phyloP scores from a whole-genome alignment of 1,284 basidiomycete species.

The Cryptococcus hybrid region DNA sequence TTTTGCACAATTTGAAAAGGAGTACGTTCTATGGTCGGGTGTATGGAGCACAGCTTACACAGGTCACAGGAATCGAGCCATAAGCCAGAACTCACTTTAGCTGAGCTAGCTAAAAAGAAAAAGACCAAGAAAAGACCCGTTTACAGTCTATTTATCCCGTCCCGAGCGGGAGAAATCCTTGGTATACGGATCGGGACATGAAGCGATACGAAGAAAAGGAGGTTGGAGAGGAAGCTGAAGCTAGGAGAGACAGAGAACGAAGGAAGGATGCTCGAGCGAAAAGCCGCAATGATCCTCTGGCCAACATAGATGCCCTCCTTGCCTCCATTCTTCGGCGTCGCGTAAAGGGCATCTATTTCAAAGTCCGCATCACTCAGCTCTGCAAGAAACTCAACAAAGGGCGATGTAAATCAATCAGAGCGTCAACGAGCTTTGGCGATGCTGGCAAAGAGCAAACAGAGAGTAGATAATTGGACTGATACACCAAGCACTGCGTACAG shows the following conservation, averaged over 20 bases:
- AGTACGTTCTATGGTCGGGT: conserved; percentile 11
- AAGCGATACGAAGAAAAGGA: conserved; percentile 44
- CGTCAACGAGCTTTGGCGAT: conserved; percentile 46
- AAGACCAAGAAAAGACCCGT: conserved; percentile 45
- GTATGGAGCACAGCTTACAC: not conserved
- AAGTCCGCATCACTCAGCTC: conserved; percentile 6
- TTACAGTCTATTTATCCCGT: conserved; percentile 50
- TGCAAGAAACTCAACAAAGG: conserved; percentile 17
- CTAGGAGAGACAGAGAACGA: conserved; percentile 36
- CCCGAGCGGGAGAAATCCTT: conserved; percentile 50
- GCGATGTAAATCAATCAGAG: conserved; percentile 33
- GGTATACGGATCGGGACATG: conserved; percentile 48
- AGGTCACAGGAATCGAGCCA: not conserved
- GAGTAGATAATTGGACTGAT: conserved; percentile 22
- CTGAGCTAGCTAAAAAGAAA: conserved; percentile 35
- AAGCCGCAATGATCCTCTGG: conserved; percentile 41
- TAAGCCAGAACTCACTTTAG: conserved; percentile 24
- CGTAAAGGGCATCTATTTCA: not conserved
- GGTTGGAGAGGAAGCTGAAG: conserved; percentile 39
- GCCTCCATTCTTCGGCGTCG: conserved; percentile 1
- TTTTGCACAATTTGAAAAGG: conserved; percentile 47
- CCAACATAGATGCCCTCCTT: conserved; percentile 12
- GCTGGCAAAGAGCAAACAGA: conserved; percentile 30
- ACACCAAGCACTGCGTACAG: conserved; percentile 24
- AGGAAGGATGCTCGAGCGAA: conserved; percentile 46